Evolutionary conservation across 495 filamentous ascomycete genomes (phyloP).

Genomic region (Aspergillus taichungensis): DNA sequence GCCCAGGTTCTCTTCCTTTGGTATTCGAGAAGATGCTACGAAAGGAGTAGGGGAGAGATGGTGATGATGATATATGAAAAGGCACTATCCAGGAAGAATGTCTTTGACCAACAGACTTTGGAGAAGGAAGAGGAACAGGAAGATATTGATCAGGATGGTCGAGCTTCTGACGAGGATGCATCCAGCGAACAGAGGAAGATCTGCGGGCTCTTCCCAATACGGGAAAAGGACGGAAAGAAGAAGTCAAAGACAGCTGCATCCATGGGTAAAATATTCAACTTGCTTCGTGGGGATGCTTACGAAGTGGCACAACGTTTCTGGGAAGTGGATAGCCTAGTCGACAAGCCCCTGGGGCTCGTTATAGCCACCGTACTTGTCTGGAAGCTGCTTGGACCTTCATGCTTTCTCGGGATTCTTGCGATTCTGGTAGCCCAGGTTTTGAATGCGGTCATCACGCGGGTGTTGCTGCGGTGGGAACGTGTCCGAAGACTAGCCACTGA

Average conservation of each 20-base stretch:
- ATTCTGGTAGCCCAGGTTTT: constrained; percentile 54
- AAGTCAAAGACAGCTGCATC: constrained; percentile 52
- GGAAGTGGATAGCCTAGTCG: constrained; percentile 62
- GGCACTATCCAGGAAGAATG: constrained; percentile 62
- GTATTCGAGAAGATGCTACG: constrained; percentile 68
- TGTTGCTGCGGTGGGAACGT: constrained; percentile 53
- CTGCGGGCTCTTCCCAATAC: constrained; percentile 13
- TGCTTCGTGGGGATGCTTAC: constrained; percentile 73
- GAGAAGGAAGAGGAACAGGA: constrained; percentile 7
- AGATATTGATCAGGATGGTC: background rate
- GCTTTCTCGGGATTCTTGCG: constrained; percentile 59
- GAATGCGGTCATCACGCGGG: constrained; percentile 54
- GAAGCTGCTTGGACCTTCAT: constrained; percentile 69
- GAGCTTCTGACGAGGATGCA: background rate
- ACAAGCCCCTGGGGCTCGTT: constrained; percentile 58
- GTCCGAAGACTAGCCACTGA: constrained; percentile 61
- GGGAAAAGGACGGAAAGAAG: constrained; percentile 9
- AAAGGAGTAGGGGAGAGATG: constrained; percentile 73
- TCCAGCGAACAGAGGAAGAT: background rate
- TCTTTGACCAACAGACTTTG: constrained; percentile 40
- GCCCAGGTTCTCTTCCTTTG: constrained; percentile 61
- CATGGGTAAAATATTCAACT: constrained; percentile 76
- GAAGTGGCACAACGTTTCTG: constrained; percentile 76
- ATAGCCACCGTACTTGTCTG: constrained; percentile 63
- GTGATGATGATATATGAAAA: constrained; percentile 86